These are phyloP conservation scores for Reticulascus tulasneorum DNA, from an alignment of 2,329 filamentous ascomycete species.

Conservation along the genomic window DNA sequence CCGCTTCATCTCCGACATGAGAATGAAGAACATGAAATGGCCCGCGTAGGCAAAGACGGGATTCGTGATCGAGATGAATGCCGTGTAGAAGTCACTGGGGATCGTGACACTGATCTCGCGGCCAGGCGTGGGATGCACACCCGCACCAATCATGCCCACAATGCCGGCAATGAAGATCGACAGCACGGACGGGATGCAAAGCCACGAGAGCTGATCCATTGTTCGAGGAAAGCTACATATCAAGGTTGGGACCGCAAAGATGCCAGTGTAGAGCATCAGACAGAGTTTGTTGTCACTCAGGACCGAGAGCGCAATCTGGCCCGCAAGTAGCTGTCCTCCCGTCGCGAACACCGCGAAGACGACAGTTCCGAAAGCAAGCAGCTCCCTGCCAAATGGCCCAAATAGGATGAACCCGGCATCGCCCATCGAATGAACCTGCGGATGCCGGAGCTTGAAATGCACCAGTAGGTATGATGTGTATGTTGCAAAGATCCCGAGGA, in stretches of 20 bases:
- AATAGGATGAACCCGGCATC: conserved; percentile 48
- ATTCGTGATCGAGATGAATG: conserved; percentile 33
- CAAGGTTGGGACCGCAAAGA: conserved; percentile 45
- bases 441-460: conserved; percentile 44
- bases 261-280: conserved; percentile 44
- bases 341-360: conserved; percentile 49
- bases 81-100: conserved; percentile 25
- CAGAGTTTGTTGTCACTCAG: conserved; percentile 44
- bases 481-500: conserved; percentile 37
- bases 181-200: conserved; percentile 38
- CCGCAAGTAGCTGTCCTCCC: conserved; percentile 46
- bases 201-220: conserved; percentile 43
- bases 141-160: conserved; percentile 47
- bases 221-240: conserved; percentile 44
- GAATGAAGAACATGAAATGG: conserved; percentile 51
- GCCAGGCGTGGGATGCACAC: conserved; percentile 31
- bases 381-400: conserved; percentile 45
- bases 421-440: conserved; percentile 47
- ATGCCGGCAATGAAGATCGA: conserved; percentile 47
- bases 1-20: conserved; percentile 49
- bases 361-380: conserved; percentile 44
- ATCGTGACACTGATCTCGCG: conserved; percentile 33
- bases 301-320: conserved; percentile 43
- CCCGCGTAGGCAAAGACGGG: conserved; percentile 50
- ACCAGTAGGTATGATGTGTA: conserved; percentile 46